phyloP scores from a whole-genome alignment of 2,329 filamentous ascomycete species.

The Corynespora cassiicola region DNA sequence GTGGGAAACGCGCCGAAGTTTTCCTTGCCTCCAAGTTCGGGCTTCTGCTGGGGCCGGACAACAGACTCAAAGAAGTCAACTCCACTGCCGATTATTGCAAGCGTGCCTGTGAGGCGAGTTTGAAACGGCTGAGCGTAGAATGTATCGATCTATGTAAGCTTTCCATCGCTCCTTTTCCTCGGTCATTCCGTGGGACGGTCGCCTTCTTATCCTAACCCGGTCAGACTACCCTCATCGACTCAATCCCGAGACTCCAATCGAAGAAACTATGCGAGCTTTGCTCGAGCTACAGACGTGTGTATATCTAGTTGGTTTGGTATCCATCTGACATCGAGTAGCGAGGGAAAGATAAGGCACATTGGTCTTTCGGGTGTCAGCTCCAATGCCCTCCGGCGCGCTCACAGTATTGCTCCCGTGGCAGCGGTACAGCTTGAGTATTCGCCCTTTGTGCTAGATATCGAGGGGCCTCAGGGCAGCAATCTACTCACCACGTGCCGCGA shows the following conservation, averaged over 20 bases:
- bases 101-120: conserved; percentile 41
- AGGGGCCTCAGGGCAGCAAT: conserved; percentile 22
- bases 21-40: conserved; percentile 25
- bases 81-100: conserved; percentile 43
- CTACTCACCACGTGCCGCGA: conserved; percentile 44
- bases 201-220: no score
- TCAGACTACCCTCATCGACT: conserved; percentile 45
- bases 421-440: conserved; percentile 57
- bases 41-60: conserved; percentile 17
- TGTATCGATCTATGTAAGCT: conserved; percentile 55
- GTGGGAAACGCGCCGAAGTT: conserved; percentile 18
- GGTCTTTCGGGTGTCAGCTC: conserved; percentile 52
- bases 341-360: conserved; percentile 52
- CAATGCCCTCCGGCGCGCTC: conserved; percentile 52
- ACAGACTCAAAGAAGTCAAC: conserved; percentile 32
- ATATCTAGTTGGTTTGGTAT: no score
- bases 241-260: conserved; percentile 46
- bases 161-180: no score
- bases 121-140: conserved; percentile 41
- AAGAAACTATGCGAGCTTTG: conserved; percentile 55
- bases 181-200: no score
- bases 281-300: conserved; percentile 47
- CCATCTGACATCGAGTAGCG: no score
- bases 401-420: conserved; percentile 49
- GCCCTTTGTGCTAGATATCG: conserved; percentile 51